These are phyloP conservation scores for Leucaena leucocephala DNA, from an alignment of 306 rosid species.

Conservation along the genomic window DNA sequence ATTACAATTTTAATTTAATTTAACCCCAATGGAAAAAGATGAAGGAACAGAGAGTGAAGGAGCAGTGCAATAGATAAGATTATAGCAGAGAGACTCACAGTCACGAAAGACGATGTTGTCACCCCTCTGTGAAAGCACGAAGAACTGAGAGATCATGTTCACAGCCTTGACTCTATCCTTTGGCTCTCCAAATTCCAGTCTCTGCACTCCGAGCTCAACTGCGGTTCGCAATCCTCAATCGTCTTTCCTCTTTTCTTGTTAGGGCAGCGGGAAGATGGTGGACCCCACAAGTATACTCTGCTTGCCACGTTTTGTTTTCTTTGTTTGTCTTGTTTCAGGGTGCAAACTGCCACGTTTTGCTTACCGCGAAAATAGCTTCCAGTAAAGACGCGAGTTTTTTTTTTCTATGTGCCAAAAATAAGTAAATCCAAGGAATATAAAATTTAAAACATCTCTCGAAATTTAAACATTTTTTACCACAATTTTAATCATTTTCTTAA, in stretches of 20 bases:
- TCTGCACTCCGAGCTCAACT: neutral
- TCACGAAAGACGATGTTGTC: conserved; percentile 92
- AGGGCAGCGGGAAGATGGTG: neutral
- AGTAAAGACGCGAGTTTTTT: neutral
- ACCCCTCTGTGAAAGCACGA: conserved; percentile 93
- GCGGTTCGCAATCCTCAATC: neutral
- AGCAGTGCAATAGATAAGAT: neutral
- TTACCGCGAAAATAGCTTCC: neutral
- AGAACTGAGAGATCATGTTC: conserved; percentile 86
- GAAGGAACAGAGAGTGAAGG: neutral
- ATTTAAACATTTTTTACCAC: too few species aligned
- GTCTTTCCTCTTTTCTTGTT: neutral
- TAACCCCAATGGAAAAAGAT: neutral
- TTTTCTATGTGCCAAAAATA: neutral
- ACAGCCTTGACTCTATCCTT: neutral
- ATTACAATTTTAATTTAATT: neutral
- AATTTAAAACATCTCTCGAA: too few species aligned
- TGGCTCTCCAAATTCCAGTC: neutral
- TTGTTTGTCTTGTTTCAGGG: too few species aligned
- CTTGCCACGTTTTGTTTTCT: conserved; percentile 29
- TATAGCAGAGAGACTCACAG: conserved; percentile 47
- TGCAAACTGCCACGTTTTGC: neutral
- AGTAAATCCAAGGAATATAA: too few species aligned
- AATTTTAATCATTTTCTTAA: too few species aligned
- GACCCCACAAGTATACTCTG: conserved; percentile 32